Percentiles rank a stretch among this genome's conserved stretches.
Conservation (phyloP, 257 asterid genomes). For the Solanum peruvianum region DNA sequence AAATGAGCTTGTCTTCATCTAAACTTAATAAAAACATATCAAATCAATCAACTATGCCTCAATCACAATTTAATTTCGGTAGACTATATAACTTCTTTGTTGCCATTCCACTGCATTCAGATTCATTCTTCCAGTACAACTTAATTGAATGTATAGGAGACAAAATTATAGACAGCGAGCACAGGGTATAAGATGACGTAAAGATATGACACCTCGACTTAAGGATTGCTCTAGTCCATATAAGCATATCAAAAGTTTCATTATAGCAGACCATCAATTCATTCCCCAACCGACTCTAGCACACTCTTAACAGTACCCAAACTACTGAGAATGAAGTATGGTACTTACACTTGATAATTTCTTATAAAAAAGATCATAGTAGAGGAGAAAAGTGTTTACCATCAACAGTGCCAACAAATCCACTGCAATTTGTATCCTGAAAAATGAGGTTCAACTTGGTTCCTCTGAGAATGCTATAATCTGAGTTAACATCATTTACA, state of each 20-base stretch:
- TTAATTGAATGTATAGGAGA: not conserved
- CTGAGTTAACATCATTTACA: slow-evolving; percentile 61
- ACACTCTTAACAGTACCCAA: not conserved
- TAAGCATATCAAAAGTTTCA: not conserved
- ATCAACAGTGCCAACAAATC: slow-evolving; percentile 71
- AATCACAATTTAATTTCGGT: not conserved
- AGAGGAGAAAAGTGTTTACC: slow-evolving; percentile 24
- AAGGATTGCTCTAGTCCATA: not conserved
- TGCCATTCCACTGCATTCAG: not conserved
- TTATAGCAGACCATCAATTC: not conserved
- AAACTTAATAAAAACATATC: not conserved
- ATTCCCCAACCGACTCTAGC: not conserved
- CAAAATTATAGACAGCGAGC: not conserved
- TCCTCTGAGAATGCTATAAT: slow-evolving; percentile 35
- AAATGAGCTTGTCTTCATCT: not conserved
- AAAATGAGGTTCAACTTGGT: slow-evolving; percentile 46
- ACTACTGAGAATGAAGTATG: not conserved
- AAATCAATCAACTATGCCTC: not conserved
- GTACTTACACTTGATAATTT: not conserved
- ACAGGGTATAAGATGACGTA: not conserved
- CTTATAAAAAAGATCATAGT: not conserved
- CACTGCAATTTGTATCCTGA: slow-evolving; percentile 91
- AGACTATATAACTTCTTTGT: not conserved
- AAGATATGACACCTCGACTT: not conserved
- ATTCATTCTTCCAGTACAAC: not conserved